Percentiles rank a stretch among this genome's conserved stretches.
These are phyloP conservation scores for Talaromyces sp. DNA, from an alignment of 2,329 filamentous ascomycete species.

Conservation along the genomic window DNA sequence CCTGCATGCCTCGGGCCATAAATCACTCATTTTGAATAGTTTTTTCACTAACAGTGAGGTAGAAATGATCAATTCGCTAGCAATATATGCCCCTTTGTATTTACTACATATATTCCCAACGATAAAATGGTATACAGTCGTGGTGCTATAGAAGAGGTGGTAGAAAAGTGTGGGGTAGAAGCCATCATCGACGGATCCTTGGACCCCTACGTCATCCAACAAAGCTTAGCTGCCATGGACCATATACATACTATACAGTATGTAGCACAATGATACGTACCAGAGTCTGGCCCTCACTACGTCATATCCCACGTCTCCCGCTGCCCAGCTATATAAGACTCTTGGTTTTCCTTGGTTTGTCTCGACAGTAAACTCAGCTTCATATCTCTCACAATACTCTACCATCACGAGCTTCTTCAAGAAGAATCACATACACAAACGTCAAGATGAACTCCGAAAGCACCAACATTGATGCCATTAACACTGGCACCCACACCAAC, in stretches of 20 bases:
- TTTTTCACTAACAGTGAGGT: neutral
- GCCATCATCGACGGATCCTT: neutral
- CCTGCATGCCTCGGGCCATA: neutral
- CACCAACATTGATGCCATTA: neutral
- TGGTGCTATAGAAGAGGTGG: neutral
- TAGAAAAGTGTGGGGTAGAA: neutral
- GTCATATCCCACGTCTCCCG: neutral
- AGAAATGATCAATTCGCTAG: neutral
- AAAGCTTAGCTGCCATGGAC: neutral
- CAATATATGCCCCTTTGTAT: no score
- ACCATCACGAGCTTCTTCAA: neutral
- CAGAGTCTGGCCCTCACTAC: neutral
- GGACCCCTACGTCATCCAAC: neutral
- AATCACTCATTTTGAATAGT: neutral
- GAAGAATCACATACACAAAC: neutral
- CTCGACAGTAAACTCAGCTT: neutral
- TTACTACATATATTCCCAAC: no score
- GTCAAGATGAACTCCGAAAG: neutral
- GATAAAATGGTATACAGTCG: neutral
- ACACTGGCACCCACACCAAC: conserved; percentile 1
- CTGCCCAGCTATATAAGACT: neutral
- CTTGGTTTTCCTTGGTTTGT: neutral
- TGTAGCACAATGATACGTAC: no score
- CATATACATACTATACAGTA: no score
- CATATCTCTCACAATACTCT: neutral